Evolutionary conservation across 2,329 filamentous ascomycete species (phyloP), one percentile per base, ranked within the genome.

Genomic region (Clonostachys rhizophaga): DNA sequence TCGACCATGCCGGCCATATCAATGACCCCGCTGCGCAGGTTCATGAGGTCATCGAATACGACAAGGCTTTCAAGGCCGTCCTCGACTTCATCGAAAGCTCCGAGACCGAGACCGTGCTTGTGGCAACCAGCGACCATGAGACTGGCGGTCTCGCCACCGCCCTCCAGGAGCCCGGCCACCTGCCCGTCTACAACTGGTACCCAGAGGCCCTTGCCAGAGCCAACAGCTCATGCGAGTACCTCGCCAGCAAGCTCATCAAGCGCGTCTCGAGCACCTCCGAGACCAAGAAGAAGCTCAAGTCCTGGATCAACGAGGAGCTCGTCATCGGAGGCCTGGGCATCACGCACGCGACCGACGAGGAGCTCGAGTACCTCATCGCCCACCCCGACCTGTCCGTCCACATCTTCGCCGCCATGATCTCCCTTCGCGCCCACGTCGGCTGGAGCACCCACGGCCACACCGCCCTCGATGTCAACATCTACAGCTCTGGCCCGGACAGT

Each of bases 401-500:
- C 5, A 70, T 79, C 3, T 88, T 97, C 61, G 84, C 91, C 0
- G 84, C 89, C 59, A 92, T 99, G 72, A 81, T 97, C 55, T 95
- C 89, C 55, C 79, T 87, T 5, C 83, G 94, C 50, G 89, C 91
- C 2, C 90, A 95, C 60, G 81, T 96, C 40, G 95, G 94, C 13
- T 99, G 94, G 94, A 86, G 81, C 53, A 96, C 91, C 0, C 92
- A 96, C 64, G 94, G 94, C 30, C 94, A 99, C 69, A 87, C 86
- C 17, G 94, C 86, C 45, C 91, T 94, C 8, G 94, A 99, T 62
- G 94, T 99, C 43, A 99, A 99, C 66, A 89, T 99, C 55, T 99
- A 97, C 69, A 86, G 88, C 45, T 91, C 87, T 0, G 75, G 76
- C 42, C 84, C 88, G 5, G 75, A 80, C 0, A 75, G 79, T 36